These are phyloP conservation scores for Osmanthus fragrans DNA, from an alignment of 257 asterid species.

Conservation along the genomic window DNA sequence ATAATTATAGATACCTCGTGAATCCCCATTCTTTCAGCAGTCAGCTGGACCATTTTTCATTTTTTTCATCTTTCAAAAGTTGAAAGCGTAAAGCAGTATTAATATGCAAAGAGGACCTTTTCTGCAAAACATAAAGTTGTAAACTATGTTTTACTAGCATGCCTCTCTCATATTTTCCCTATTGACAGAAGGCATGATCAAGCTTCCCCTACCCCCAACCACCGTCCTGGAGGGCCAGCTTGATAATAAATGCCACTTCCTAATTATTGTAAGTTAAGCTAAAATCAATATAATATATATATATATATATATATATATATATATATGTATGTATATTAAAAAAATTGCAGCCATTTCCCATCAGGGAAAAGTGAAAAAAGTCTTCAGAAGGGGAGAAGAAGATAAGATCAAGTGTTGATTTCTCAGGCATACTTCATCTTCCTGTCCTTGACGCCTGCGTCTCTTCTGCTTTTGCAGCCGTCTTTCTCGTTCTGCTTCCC, in stretches of 20 bases:
- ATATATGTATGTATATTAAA: too few species aligned
- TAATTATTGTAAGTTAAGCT: background rate
- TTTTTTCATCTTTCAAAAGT: background rate
- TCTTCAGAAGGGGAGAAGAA: background rate
- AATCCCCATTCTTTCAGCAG: background rate
- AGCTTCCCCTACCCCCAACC: background rate
- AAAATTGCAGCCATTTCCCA: background rate
- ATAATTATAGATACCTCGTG: background rate
- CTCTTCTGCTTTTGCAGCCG: conserved; percentile 74
- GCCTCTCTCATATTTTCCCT: background rate
- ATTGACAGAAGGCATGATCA: background rate
- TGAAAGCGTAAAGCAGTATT: background rate
- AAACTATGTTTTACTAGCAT: background rate
- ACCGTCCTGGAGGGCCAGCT: background rate
- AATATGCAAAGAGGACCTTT: background rate
- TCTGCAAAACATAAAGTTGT: background rate
- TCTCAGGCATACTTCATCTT: conserved; percentile 66
- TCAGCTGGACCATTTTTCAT: background rate
- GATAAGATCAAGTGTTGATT: background rate
- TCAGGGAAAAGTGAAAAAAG: background rate
- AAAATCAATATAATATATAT: too few species aligned
- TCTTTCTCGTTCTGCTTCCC: conserved; percentile 80
- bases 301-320: too few species aligned
- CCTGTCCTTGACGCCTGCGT: conserved; percentile 90
- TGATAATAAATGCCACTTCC: background rate